These are phyloP conservation scores for Carallia pectinifolia DNA, from an alignment of 345 rosid genomes.

Conservation along the genomic window DNA sequence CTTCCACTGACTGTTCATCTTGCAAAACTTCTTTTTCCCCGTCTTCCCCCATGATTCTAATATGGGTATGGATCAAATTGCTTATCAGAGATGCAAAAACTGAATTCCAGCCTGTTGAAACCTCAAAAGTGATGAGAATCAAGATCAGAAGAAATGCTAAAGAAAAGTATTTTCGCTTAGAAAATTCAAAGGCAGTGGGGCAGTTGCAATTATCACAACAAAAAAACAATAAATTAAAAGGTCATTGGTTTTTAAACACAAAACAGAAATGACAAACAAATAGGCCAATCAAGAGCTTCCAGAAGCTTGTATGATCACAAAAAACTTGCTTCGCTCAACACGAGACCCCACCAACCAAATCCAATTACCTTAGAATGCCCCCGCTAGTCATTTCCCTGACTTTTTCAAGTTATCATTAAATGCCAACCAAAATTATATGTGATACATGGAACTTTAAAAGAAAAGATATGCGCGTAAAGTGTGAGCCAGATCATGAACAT, in stretches of 20 bases:
- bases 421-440: slow-evolving; percentile 35
- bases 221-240: slow-evolving; percentile 22
- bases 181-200: slow-evolving; percentile 51
- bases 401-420: slow-evolving; percentile 55
- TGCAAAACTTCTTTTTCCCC: slow-evolving; percentile 22
- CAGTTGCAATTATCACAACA: slow-evolving; percentile 62
- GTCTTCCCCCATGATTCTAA: slow-evolving; percentile 52
- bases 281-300: slow-evolving; percentile 40
- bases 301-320: slow-evolving; percentile 59
- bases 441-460: slow-evolving; percentile 10
- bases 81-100: slow-evolving; percentile 28
- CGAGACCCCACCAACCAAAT: slow-evolving; percentile 45
- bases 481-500: slow-evolving; percentile 20
- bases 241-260: slow-evolving; percentile 24
- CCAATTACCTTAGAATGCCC: slow-evolving; percentile 34
- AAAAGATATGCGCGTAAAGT: slow-evolving; percentile 1
- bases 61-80: slow-evolving; percentile 29
- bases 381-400: slow-evolving; percentile 47
- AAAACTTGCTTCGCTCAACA: slow-evolving; percentile 45
- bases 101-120: slow-evolving; percentile 26
- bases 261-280: slow-evolving; percentile 29
- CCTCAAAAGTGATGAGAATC: slow-evolving; percentile 23
- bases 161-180: slow-evolving; percentile 17
- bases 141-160: slow-evolving; percentile 25
- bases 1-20: slow-evolving; percentile 54